Conservation (phyloP, 2,329 filamentous ascomycete species). For the Neopestalotiopsis sp. region DNA sequence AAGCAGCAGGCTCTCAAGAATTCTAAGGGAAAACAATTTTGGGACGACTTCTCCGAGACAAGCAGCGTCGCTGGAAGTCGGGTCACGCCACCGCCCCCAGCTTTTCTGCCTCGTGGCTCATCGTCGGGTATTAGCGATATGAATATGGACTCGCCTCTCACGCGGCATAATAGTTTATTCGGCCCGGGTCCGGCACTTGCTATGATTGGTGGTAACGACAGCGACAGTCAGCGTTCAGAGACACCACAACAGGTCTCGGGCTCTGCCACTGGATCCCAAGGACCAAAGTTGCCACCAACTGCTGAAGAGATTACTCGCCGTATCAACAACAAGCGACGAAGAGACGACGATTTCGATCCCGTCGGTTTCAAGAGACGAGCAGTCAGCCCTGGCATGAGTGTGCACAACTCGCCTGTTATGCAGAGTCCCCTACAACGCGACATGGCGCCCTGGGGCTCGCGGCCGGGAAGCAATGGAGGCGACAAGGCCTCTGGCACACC, state of each 20-base stretch:
- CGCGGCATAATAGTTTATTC: constrained; percentile 39
- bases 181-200: constrained; percentile 37
- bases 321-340: constrained; percentile 79
- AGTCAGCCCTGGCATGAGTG: constrained; percentile 89
- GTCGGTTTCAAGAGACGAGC: constrained; percentile 88
- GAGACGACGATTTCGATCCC: constrained; percentile 90
- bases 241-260: constrained; percentile 42
- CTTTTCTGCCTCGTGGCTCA: constrained; percentile 63
- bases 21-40: constrained; percentile 73
- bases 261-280: constrained; percentile 35
- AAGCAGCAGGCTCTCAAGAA: constrained; percentile 76
- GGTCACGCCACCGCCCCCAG: constrained; percentile 66
- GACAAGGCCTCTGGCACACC: constrained; percentile 55
- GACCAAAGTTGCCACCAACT: constrained; percentile 56
- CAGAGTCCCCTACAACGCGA: constrained; percentile 83
- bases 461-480: constrained; percentile 66
- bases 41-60: constrained; percentile 78
- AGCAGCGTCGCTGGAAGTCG: constrained; percentile 54
- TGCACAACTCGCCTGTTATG: constrained; percentile 86
- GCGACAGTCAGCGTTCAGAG: constrained; percentile 38
- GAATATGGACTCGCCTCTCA: constrained; percentile 71
- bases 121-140: constrained; percentile 70
- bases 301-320: constrained; percentile 79
- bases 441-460: constrained; percentile 72
- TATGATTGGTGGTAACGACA: constrained; percentile 33